Conservation (phyloP, 495 filamentous ascomycete species). For the Hypoxylon rickii region DNA sequence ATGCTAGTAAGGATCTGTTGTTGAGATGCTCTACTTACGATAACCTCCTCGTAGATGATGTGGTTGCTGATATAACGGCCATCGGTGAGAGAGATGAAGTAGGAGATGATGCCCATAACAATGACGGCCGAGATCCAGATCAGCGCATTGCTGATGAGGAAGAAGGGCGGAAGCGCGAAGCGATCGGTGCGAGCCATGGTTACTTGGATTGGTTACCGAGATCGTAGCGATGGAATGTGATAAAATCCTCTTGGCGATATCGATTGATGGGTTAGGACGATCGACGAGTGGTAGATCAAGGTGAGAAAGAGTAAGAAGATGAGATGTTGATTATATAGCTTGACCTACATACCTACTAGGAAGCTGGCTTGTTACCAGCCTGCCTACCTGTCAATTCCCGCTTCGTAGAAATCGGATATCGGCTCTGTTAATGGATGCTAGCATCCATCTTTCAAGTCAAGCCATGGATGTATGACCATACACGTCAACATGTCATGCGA, state of each 20-base stretch:
- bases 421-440: constrained; percentile 2
- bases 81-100: constrained; percentile 56
- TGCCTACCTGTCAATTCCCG: too few relatives aligned
- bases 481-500: constrained; percentile 28
- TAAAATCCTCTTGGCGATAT: not conserved
- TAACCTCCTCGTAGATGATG: constrained; percentile 60
- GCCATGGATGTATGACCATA: not conserved
- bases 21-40: too few relatives aligned
- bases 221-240: not conserved
- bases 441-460: not conserved
- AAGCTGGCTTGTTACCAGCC: too few relatives aligned
- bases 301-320: too few relatives aligned
- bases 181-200: constrained; percentile 20
- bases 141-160: constrained; percentile 39
- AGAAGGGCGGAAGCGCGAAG: constrained; percentile 29
- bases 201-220: not conserved
- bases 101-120: constrained; percentile 63
- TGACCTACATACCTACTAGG: constrained; percentile 16
- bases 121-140: constrained; percentile 63
- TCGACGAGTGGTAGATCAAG: not conserved
- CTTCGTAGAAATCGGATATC: constrained; percentile 3
- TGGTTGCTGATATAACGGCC: constrained; percentile 45
- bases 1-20: not conserved
- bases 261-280: constrained; percentile 1
- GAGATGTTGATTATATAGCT: not conserved